phyloP scores from a whole-genome alignment of 176 grass and related monocot genomes.

The Coix lacrymajobi region DNA sequence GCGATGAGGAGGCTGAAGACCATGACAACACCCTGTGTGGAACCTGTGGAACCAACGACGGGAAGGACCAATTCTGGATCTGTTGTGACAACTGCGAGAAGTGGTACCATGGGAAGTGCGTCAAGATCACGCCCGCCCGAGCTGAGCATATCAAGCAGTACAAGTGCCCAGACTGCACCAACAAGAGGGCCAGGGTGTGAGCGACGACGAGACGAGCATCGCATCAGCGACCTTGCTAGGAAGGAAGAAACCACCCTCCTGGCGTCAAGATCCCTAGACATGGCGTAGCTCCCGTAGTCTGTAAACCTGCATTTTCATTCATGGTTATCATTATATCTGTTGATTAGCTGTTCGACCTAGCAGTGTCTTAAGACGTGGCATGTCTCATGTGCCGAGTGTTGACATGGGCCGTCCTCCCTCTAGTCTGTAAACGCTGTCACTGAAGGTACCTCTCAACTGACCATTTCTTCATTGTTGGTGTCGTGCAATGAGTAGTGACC shows the following conservation, averaged over 20 bases:
- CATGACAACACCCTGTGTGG: slow-evolving; percentile 85
- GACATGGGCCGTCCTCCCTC: background rate
- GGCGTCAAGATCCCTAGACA: slow-evolving; percentile 29
- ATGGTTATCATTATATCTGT: background rate
- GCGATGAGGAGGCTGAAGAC: slow-evolving; percentile 61
- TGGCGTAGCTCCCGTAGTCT: slow-evolving; percentile 37
- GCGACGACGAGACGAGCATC: background rate
- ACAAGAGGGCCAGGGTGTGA: slow-evolving; percentile 70
- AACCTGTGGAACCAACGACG: slow-evolving; percentile 68
- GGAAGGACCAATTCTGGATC: slow-evolving; percentile 91
- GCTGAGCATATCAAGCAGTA: slow-evolving; percentile 99
- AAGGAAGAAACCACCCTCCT: slow-evolving; percentile 15
- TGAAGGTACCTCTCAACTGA: slow-evolving; percentile 25
- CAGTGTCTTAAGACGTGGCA: slow-evolving; percentile 12
- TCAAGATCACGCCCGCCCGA: slow-evolving; percentile 85
- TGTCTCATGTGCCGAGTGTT: slow-evolving; percentile 32
- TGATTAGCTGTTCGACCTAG: slow-evolving; percentile 24
- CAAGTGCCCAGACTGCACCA: slow-evolving; percentile 85
- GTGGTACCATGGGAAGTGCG: slow-evolving; percentile 94
- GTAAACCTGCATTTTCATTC: slow-evolving; percentile 31
- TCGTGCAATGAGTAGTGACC: background rate
- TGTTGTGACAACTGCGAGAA: slow-evolving; percentile 84
- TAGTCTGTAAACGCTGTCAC: slow-evolving; percentile 24
- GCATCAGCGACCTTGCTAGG: background rate
- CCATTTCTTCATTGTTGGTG: slow-evolving; percentile 30